phyloP scores from a whole-genome alignment of 805 yeast species.

The Tetrapisispora taiwanensis region DNA sequence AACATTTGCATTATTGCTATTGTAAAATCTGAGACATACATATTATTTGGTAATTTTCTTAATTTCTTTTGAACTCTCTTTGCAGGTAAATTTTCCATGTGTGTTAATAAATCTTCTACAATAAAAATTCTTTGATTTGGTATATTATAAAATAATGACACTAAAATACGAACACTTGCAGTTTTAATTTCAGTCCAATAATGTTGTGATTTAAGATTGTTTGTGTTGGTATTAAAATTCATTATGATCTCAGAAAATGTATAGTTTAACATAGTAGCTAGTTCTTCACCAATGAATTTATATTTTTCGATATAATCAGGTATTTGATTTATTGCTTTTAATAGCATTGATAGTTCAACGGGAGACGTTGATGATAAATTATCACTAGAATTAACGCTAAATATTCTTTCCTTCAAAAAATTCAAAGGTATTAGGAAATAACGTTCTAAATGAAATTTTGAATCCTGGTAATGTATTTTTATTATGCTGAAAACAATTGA shows the following conservation, averaged over 20 bases:
- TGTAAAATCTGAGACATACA: slow-evolving; percentile 23
- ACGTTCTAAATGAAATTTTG: slow-evolving; percentile 37
- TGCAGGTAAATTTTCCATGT: slow-evolving; percentile 40
- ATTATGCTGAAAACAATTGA: slow-evolving; percentile 34
- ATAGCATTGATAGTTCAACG: slow-evolving; percentile 10
- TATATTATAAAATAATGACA: slow-evolving; percentile 32
- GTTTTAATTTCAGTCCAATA: slow-evolving; percentile 17
- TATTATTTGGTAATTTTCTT: slow-evolving; percentile 10
- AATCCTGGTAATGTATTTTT: slow-evolving; percentile 33
- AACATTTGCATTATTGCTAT: slow-evolving; percentile 19
- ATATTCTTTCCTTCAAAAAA: slow-evolving; percentile 29
- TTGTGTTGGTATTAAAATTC: slow-evolving; percentile 8
- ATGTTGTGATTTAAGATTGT: slow-evolving; percentile 7
- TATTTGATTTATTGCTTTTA: slow-evolving; percentile 12
- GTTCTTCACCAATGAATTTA: slow-evolving; percentile 37
- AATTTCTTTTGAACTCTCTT: slow-evolving; percentile 30
- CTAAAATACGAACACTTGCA: slow-evolving; percentile 20
- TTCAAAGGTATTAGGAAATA: slow-evolving; percentile 34
- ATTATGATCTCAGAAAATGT: slow-evolving; percentile 26
- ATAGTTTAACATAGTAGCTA: slow-evolving; percentile 52
- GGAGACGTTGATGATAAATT: not conserved
- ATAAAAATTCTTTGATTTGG: slow-evolving; percentile 51
- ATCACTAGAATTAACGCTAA: slow-evolving; percentile 23
- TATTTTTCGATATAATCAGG: slow-evolving; percentile 17
- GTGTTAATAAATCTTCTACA: slow-evolving; percentile 47